phyloP scores from a whole-genome alignment of 2,329 filamentous ascomycete genomes.

The Claviceps monticola region DNA sequence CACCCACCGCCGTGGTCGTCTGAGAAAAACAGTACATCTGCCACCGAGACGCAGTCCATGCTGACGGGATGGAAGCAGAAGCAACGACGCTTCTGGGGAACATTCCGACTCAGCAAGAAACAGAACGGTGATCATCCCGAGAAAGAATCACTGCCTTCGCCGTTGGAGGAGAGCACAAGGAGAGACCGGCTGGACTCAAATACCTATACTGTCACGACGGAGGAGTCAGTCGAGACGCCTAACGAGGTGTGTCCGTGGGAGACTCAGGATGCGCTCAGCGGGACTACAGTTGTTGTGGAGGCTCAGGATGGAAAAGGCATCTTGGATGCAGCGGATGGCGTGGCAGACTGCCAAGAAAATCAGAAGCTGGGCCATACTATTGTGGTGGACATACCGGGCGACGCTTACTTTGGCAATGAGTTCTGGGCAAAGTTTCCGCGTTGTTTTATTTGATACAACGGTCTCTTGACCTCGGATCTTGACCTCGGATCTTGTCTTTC shows the following conservation, averaged over 20 bases:
- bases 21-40: not conserved
- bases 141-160: not conserved
- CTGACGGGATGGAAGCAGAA: not conserved
- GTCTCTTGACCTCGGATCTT: too few relatives aligned
- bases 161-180: not conserved
- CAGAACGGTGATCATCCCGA: not conserved
- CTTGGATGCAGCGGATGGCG: not conserved
- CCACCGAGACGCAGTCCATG: not conserved
- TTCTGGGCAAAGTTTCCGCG: slow-evolving; percentile 2
- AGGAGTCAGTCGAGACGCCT: not conserved
- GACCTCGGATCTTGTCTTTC: not conserved
- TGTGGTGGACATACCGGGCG: not conserved
- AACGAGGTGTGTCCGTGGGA: not conserved
- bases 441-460: not conserved
- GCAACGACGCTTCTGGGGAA: slow-evolving; percentile 2
- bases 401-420: not conserved
- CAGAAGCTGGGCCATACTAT: not conserved
- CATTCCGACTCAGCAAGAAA: not conserved
- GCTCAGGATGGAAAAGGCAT: not conserved
- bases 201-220: not conserved
- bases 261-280: too few relatives aligned
- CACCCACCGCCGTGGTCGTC: not conserved
- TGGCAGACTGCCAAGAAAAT: not conserved
- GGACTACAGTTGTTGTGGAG: not conserved
- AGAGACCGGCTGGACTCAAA: not conserved